These are phyloP conservation scores for Didymellaceae sp. DNA, from an alignment of 2,329 filamentous ascomycete genomes.

Conservation along the genomic window DNA sequence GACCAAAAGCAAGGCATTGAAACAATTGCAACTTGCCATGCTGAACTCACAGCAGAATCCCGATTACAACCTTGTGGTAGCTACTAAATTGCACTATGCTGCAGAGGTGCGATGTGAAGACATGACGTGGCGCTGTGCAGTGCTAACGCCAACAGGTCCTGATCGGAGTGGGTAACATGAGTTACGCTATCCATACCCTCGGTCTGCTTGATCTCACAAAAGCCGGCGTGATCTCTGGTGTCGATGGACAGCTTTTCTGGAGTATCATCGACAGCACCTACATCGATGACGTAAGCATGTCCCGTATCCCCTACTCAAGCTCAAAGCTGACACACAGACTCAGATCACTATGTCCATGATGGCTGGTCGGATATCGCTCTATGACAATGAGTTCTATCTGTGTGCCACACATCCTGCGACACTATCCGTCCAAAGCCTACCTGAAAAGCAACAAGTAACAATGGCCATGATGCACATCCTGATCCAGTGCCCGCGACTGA, in stretches of 20 bases:
- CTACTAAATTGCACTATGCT: slow-evolving; percentile 12
- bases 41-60: background rate
- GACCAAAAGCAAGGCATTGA: background rate
- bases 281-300: slow-evolving; percentile 5
- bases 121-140: too few species aligned
- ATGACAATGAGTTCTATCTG: slow-evolving; percentile 6
- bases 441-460: background rate
- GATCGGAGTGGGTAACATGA: slow-evolving; percentile 3
- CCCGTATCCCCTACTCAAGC: background rate
- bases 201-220: slow-evolving; percentile 7
- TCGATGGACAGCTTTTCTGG: slow-evolving; percentile 5
- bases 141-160: slow-evolving; percentile 1
- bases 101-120: slow-evolving; percentile 12
- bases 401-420: slow-evolving; percentile 4
- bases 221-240: background rate
- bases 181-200: slow-evolving; percentile 10
- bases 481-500: slow-evolving; percentile 8
- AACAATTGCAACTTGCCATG: background rate
- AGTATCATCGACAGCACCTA: slow-evolving; percentile 11
- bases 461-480: slow-evolving; percentile 10
- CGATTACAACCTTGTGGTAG: background rate
- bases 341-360: slow-evolving; percentile 9
- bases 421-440: background rate
- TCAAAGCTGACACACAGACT: background rate
- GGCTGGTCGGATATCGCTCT: slow-evolving; percentile 2